Conservation (phyloP, 23 red algal genomes). For the Gracilaria gracilis region DNA sequence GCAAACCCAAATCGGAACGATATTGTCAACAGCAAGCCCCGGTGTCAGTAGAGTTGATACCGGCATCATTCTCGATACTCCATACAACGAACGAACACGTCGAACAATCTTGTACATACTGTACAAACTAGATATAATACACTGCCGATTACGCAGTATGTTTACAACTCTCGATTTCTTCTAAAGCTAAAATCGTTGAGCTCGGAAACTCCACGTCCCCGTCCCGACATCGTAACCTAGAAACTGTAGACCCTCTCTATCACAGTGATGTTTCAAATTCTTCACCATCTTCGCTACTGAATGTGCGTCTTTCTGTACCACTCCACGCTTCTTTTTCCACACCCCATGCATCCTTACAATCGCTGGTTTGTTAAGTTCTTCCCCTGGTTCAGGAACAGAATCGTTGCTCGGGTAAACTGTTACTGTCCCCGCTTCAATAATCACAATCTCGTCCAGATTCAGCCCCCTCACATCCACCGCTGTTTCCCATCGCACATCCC, state of each 20-base stretch:
- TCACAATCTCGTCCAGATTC: constrained; percentile 79
- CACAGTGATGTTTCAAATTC: constrained; percentile 83
- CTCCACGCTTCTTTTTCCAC: constrained; percentile 73
- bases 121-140: no score
- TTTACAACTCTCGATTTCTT: not conserved
- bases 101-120: no score
- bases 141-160: not conserved
- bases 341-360: constrained; percentile 67
- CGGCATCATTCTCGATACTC: no score
- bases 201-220: constrained; percentile 87
- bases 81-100: no score
- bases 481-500: constrained; percentile 79
- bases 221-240: constrained; percentile 78
- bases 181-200: constrained; percentile 50
- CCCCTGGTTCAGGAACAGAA: constrained; percentile 27
- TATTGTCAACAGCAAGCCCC: no score
- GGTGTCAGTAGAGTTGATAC: no score
- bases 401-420: constrained; percentile 85
- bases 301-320: constrained; percentile 50
- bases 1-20: no score
- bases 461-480: constrained; percentile 80
- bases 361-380: constrained; percentile 78
- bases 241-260: constrained; percentile 77
- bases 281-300: constrained; percentile 61
- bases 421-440: constrained; percentile 77